These are phyloP conservation scores for Paxillus ammoniavirescens DNA, from an alignment of 768 basidiomycete genomes.

Conservation along the genomic window DNA sequence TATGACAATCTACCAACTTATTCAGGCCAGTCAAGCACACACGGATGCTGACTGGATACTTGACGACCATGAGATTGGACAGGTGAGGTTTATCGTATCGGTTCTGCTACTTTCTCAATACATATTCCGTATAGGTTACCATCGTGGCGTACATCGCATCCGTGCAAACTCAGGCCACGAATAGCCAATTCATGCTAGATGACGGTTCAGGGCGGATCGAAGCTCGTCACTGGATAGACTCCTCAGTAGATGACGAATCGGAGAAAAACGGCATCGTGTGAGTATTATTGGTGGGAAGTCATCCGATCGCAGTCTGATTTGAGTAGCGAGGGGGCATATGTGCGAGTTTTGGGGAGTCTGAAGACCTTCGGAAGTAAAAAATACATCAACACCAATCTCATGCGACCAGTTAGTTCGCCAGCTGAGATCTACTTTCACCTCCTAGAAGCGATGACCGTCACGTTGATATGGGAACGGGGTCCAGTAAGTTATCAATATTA, in stretches of 20 bases:
- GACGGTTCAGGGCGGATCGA: slow-evolving; percentile 84
- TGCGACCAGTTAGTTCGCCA: slow-evolving; percentile 64
- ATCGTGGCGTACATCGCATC: slow-evolving; percentile 73
- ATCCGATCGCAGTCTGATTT: not conserved
- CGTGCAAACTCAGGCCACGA: slow-evolving; percentile 71
- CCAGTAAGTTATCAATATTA: slow-evolving; percentile 42
- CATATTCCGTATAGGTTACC: slow-evolving; percentile 49
- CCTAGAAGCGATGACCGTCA: slow-evolving; percentile 70
- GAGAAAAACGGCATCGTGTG: slow-evolving; percentile 48
- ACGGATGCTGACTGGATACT: slow-evolving; percentile 87
- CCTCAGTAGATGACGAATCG: slow-evolving; percentile 53
- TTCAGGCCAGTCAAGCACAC: slow-evolving; percentile 76
- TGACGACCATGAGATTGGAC: slow-evolving; percentile 77
- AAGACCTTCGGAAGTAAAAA: slow-evolving; percentile 80
- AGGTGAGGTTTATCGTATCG: slow-evolving; percentile 44
- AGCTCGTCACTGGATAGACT: slow-evolving; percentile 81
- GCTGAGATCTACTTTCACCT: slow-evolving; percentile 84
- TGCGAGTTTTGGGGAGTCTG: slow-evolving; percentile 77
- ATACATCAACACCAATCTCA: slow-evolving; percentile 76
- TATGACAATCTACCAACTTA: slow-evolving; percentile 74
- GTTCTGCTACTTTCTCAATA: slow-evolving; percentile 1
- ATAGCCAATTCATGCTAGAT: slow-evolving; percentile 74
- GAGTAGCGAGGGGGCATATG: slow-evolving; percentile 69
- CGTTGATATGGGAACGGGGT: slow-evolving; percentile 64
- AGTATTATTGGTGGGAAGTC: slow-evolving; percentile 16